These are phyloP conservation scores for Calonectria honghensis DNA, from an alignment of 2,329 filamentous ascomycete species.

Conservation along the genomic window DNA sequence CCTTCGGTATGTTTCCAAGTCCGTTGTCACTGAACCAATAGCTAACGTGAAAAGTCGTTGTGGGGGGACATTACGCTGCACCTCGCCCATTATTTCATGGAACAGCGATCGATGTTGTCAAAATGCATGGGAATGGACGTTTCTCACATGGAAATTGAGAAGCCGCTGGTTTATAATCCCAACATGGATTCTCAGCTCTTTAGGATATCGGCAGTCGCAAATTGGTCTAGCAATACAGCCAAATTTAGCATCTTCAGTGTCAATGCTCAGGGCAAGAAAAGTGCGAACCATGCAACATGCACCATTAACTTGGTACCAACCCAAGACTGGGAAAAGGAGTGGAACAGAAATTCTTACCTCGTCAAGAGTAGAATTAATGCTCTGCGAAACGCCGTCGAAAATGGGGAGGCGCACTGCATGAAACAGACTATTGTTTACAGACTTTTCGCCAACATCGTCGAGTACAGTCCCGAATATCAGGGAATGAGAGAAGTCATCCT, in stretches of 20 bases:
- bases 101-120: constrained; percentile 36
- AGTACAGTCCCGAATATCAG: constrained; percentile 72
- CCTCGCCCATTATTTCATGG: constrained; percentile 43
- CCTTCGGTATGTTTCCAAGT: constrained; percentile 58
- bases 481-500: constrained; percentile 77
- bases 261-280: constrained; percentile 42
- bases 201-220: constrained; percentile 41
- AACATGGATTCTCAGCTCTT: constrained; percentile 43
- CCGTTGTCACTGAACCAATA: too few species aligned
- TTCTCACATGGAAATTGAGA: constrained; percentile 45
- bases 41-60: constrained; percentile 41
- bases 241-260: constrained; percentile 51
- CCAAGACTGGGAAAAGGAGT: constrained; percentile 43
- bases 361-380: constrained; percentile 78
- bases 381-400: constrained; percentile 61
- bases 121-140: constrained; percentile 47
- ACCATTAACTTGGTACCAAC: constrained; percentile 28
- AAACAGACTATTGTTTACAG: constrained; percentile 74
- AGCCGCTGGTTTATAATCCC: constrained; percentile 47
- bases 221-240: constrained; percentile 43
- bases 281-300: constrained; percentile 44
- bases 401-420: constrained; percentile 49
- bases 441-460: constrained; percentile 73
- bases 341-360: constrained; percentile 66
- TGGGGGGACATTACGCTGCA: constrained; percentile 46